Evolutionary conservation across 106 monocot species (phyloP).

Genomic region (Alisma plantagoaquatica): DNA sequence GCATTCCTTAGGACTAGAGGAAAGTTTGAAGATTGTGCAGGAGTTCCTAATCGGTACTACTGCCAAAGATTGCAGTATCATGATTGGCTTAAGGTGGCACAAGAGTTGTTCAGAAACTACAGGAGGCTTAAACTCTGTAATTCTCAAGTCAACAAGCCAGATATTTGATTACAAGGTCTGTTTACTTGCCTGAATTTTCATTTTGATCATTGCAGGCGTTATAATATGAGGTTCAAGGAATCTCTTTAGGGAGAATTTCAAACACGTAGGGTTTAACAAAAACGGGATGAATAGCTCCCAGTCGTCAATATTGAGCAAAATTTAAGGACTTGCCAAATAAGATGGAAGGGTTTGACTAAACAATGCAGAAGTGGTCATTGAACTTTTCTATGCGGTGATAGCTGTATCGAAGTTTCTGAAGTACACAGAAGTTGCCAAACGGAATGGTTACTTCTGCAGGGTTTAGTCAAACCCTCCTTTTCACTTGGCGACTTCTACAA

Average conservation of each 20-base stretch:
- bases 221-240: neutral
- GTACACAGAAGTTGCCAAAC: too few relatives aligned
- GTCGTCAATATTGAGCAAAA: neutral
- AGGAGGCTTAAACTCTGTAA: slow-evolving; percentile 32
- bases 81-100: slow-evolving; percentile 57
- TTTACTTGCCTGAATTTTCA: neutral
- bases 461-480: too few relatives aligned
- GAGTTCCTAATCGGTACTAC: slow-evolving; percentile 63
- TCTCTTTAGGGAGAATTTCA: neutral
- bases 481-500: too few relatives aligned
- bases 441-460: too few relatives aligned
- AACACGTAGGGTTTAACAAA: neutral
- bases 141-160: slow-evolving; percentile 51
- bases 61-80: slow-evolving; percentile 86
- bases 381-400: too few relatives aligned
- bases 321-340: neutral
- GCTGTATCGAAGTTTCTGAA: too few relatives aligned
- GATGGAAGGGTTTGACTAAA: neutral
- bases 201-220: too few relatives aligned
- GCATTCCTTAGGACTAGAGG: slow-evolving; percentile 56
- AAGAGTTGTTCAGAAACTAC: too few relatives aligned
- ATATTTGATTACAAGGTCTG: slow-evolving; percentile 85
- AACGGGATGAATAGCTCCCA: neutral
- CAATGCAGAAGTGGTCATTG: too few relatives aligned
- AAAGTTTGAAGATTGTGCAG: slow-evolving; percentile 51